Conservation (phyloP, 306 rosid species). For the Fagus sylvatica region DNA sequence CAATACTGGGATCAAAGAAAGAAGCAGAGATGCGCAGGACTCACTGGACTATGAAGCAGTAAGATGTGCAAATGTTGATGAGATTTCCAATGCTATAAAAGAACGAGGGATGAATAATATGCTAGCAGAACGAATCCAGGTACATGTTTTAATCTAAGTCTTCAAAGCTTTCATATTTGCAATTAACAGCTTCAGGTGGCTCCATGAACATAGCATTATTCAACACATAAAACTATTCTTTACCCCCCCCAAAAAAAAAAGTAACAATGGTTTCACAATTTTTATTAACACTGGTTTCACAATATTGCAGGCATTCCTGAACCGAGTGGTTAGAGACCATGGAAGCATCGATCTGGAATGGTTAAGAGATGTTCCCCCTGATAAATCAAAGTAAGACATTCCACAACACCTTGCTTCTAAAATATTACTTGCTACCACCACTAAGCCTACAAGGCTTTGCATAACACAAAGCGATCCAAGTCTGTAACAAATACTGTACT, state of each 20-base stretch:
- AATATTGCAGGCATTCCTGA: conserved; percentile 70
- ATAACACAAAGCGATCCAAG: conserved; percentile 7
- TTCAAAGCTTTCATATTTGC: conserved; percentile 7
- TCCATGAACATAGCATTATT: neutral
- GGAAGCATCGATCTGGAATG: conserved; percentile 91
- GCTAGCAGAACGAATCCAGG: conserved; percentile 94
- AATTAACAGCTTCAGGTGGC: neutral
- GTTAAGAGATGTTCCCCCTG: conserved; percentile 91
- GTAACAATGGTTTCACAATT: neutral
- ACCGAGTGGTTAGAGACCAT: conserved; percentile 79
- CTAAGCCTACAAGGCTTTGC: conserved; percentile 12
- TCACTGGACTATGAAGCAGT: conserved; percentile 87
- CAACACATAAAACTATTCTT: neutral
- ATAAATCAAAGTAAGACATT: conserved; percentile 70
- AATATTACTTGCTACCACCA: neutral
- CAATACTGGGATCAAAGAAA: conserved; percentile 45
- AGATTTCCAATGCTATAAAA: conserved; percentile 62
- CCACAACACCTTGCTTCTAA: conserved; percentile 15
- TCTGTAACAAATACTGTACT: conserved; percentile 17
- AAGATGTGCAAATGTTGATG: conserved; percentile 57
- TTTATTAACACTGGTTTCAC: neutral
- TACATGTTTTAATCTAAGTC: conserved; percentile 26
- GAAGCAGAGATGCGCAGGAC: conserved; percentile 60
- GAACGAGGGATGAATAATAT: conserved; percentile 91
- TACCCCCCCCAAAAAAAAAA: neutral